Percentiles rank a stretch among this genome's conserved stretches.
Conservation (phyloP, 768 basidiomycete genomes). For the Mycena alexandri region DNA sequence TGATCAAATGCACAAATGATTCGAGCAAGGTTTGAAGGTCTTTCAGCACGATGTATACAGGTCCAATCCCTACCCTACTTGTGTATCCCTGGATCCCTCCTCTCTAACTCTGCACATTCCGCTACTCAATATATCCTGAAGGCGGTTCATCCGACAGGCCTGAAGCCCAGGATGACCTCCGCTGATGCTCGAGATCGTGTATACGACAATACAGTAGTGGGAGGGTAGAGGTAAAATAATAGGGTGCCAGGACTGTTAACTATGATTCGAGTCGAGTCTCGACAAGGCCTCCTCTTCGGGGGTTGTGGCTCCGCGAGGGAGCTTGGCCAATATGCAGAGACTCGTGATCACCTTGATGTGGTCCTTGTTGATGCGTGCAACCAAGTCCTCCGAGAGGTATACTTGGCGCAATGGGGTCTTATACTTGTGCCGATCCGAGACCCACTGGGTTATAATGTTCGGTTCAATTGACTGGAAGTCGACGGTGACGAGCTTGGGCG, state of each 20-base stretch:
- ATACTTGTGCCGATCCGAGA: slow-evolving; percentile 49
- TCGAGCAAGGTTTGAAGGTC: no score
- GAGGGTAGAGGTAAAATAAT: no score
- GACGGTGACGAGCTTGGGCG: slow-evolving; percentile 59
- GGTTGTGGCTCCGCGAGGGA: slow-evolving; percentile 54
- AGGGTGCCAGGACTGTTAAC: no score
- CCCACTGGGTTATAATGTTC: slow-evolving; percentile 51
- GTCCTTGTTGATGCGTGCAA: slow-evolving; percentile 38
- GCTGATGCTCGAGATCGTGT: slow-evolving; percentile 10
- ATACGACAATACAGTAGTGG: slow-evolving; percentile 4
- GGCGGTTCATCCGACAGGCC: slow-evolving; percentile 3
- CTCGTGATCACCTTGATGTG: slow-evolving; percentile 46
- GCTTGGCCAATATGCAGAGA: slow-evolving; percentile 42
- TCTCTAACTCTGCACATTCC: background rate
- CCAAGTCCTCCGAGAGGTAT: slow-evolving; percentile 54
- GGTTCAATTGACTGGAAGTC: slow-evolving; percentile 58
- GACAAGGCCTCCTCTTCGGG: slow-evolving; percentile 55
- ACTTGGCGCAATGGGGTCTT: slow-evolving; percentile 62
- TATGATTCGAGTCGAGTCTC: background rate
- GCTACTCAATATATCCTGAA: slow-evolving; percentile 8
- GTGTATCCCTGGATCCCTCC: no score
- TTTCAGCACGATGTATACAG: no score
- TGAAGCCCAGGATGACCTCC: slow-evolving; percentile 11
- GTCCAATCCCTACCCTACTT: no score
- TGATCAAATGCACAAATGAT: no score